Base-by-base conservation (phyloP, 2,329 filamentous ascomycete genomes). In the Colletotrichum noveboracense region DNA sequence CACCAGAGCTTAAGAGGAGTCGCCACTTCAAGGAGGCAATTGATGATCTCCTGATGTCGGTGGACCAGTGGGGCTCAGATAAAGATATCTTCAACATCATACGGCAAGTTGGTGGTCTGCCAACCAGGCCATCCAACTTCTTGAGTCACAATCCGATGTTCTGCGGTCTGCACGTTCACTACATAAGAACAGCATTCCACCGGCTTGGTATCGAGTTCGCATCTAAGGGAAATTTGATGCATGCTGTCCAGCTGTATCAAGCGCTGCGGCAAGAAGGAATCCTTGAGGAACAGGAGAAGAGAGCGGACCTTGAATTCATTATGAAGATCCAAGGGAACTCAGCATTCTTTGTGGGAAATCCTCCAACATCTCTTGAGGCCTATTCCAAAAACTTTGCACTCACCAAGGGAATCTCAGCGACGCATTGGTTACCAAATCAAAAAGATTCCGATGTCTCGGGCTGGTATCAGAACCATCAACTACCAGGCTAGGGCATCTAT, bases 341-440 rank as follows among this genome's bases (percentile, higher is more conserved):
- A 1, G 66, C 75, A 9, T 80, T 81, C 70, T 81, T 81, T 5
- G 32, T 81, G 4, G 80, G 78, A 16, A 64, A 77, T 4, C 75
- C 75, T 0, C 79, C 77, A 2, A 75, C 28, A 10, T 73, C 74
- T 30, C 77, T 70, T 2, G 79, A 80, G 10, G 77, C 58, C 4
- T 80, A 80, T 58, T 81, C 69, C 38, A 80, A 55, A 6, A 81
- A 80, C 71, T 80, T 78, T 55, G 67, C 61, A 24, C 76, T 81
- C 7, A 77, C 74, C 14, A 62, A 74, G 3, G 79, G 80, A 12
- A 14, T 76, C 0, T 81, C 79, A 0, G 70, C 70, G 14, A 77
- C 75, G 4, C 78, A 81, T 36, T 80, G 66, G 72, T 73, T 77
- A 3, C 36, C 78, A 0, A 79, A 77, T 24, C 71, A 16, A 36